Base-by-base conservation (phyloP, 2,329 filamentous ascomycete species). In the Clarireedia hainanense region DNA sequence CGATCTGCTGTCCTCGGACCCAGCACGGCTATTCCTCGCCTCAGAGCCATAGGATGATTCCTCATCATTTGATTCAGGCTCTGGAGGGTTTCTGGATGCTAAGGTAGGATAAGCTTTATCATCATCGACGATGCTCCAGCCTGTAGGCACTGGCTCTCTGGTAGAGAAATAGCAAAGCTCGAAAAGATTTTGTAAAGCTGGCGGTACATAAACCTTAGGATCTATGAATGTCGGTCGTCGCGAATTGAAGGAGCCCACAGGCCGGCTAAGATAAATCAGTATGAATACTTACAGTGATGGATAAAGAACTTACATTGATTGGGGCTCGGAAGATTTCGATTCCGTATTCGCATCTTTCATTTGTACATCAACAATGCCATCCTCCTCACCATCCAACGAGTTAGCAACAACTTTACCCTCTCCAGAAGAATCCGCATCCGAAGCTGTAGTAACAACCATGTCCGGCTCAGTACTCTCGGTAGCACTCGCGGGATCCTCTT, bases 291-390 rank as follows among this genome's bases (percentile, higher is more conserved):
- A 27, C 10, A 30, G 2, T 1, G 17, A 6, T n/a, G 3, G 6
- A 37, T 4, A 24, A 2, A 9, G 15, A 24, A 37, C 53, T 45
- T 50, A 58, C 57, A 4, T 15, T 39, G 27, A 12, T 27, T 23
- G 27, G 30, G 30, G 42, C 27, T 59, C 58, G 17, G 43, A 20
- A 23, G 61, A 50, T 36, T 57, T 49, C 42, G 34, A 37, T 34
- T 30, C 42, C 50, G 37, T 74, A 15, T 67, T 67, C 2, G 75
- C 74, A 63, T 90, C 86, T 52, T 83, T 84, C 85, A 96, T 91
- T 0, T 88, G 88, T 15, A 99, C 85, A 67, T 96, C 89, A 5
- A 97, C 88, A 65, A 96, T 83, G 59, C 89, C 89, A 59, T 96
- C 91, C 69, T 96, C 92, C 9, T 34, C 30, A 12, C 90, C 88